phyloP scores from a whole-genome alignment of 164 flowering plant genomes.

The Malania oleifera region DNA sequence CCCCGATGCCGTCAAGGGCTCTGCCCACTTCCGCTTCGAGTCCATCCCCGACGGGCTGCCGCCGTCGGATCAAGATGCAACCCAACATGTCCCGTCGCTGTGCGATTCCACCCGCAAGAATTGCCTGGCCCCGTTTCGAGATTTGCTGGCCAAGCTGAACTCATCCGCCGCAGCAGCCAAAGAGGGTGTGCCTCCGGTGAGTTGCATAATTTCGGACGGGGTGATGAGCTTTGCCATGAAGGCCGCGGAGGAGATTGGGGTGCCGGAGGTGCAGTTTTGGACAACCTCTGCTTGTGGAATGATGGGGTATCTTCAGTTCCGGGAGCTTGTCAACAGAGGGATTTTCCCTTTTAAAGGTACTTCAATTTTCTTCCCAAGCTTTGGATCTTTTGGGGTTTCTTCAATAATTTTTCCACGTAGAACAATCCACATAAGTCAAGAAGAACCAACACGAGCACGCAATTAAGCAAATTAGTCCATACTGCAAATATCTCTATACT shows the following conservation, averaged over 20 bases:
- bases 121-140: constrained; percentile 24
- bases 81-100: constrained; percentile 38
- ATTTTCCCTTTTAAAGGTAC: constrained; percentile 2
- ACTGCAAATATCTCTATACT: neutral
- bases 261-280: constrained; percentile 7
- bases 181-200: constrained; percentile 31
- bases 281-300: constrained; percentile 8
- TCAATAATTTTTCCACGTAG: no score
- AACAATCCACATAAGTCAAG: no score
- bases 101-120: constrained; percentile 30
- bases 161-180: no score
- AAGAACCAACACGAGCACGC: no score
- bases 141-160: constrained; percentile 26
- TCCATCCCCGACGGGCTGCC: constrained; percentile 65
- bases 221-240: constrained; percentile 6
- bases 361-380: no score
- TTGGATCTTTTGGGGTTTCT: no score
- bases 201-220: constrained; percentile 6
- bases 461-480: no score
- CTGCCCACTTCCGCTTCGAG: constrained; percentile 39
- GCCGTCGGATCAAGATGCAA: constrained; percentile 39
- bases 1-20: constrained; percentile 24
- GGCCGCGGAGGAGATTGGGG: constrained; percentile 5
- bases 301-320: constrained; percentile 1
- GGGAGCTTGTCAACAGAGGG: neutral